Base-by-base conservation (phyloP, 2,329 filamentous ascomycete genomes). In the Aspergillus tanneri region DNA sequence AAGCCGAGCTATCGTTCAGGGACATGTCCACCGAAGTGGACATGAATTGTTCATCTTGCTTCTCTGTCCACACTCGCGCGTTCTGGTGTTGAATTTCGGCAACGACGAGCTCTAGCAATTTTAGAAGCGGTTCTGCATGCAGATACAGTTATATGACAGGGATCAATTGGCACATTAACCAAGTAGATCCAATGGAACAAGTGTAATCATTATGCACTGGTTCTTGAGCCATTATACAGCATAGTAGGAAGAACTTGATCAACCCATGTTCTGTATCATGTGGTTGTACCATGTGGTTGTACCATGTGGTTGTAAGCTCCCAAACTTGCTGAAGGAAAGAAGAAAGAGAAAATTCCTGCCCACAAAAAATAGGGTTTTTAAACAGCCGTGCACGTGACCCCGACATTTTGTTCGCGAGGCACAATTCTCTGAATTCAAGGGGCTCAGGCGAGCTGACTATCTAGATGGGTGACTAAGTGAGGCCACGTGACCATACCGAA, bases 101-200 rank as follows among this genome's bases (percentile, higher is more conserved):
- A 70, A 74, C 71, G 76, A 70, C 75, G 72, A 73, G 77, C 77
- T 80, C 77, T 80, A 80, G 77, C 77, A 72, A 72, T 67, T 71
- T 65, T 67, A 71, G 72, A 75, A 76, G 73, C 73, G 57, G 43
- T 43, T n/a, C 18, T 30, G 43, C 10, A 25, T 25, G 3, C 18
- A 22, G 8, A 46, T 25, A 27, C 19, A 25, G 32, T 25, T 18
- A 22, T 23, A 16, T 16, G 16, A 18, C 19, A 12, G 19, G 30
- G 23, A 19, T 14, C 3, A 32, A 11, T 5, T 14, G 1, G 14
- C 27, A 28, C 28, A 12, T 32, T n/a, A n/a, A n/a, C n/a, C n/a
- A n/a, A n/a, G n/a, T n/a, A n/a, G n/a, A n/a, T n/a, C n/a, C n/a
- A n/a, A n/a, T n/a, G n/a, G n/a, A n/a, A n/a, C n/a, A n/a, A n/a